phyloP scores from a whole-genome alignment of 2,329 filamentous ascomycete genomes.

The Hymenoscyphus infarciens region DNA sequence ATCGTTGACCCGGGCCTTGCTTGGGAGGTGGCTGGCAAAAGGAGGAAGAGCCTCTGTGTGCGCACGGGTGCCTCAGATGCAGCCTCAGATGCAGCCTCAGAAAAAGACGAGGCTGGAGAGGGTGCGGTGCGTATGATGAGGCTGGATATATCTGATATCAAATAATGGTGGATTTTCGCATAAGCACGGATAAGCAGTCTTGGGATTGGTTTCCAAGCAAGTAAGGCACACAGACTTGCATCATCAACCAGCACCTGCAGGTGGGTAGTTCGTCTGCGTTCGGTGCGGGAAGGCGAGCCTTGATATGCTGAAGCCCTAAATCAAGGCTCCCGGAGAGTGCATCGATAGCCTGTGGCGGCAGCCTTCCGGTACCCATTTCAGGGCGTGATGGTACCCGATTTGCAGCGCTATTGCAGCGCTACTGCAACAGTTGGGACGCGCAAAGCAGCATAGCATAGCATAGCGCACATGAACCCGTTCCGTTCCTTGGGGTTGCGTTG shows the following conservation, averaged over 20 bases:
- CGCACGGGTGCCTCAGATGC: not conserved
- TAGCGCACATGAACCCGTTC: not conserved
- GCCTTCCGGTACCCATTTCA: not conserved
- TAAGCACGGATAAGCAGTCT: no score
- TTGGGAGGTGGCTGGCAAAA: not conserved
- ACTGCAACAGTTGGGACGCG: conserved; percentile 1
- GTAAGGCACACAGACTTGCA: not conserved
- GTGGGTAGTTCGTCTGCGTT: not conserved
- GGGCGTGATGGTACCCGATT: not conserved
- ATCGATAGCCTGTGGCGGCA: not conserved
- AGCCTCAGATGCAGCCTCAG: not conserved
- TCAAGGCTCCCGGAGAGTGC: conserved; percentile 1
- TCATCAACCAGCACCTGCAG: not conserved
- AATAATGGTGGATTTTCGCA: not conserved
- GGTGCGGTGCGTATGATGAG: not conserved
- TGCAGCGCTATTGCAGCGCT: not conserved
- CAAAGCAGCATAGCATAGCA: not conserved
- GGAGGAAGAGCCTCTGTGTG: not conserved
- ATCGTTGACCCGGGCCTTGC: no score
- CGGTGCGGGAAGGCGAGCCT: not conserved
- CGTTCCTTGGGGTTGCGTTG: not conserved
- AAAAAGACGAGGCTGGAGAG: conserved; percentile 1
- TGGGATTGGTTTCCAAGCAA: not conserved
- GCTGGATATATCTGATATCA: not conserved
- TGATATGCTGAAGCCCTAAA: not conserved